Evolutionary conservation across 2,329 filamentous ascomycete genomes (phyloP).

Genomic region (Thermomyces lanuginosus): DNA sequence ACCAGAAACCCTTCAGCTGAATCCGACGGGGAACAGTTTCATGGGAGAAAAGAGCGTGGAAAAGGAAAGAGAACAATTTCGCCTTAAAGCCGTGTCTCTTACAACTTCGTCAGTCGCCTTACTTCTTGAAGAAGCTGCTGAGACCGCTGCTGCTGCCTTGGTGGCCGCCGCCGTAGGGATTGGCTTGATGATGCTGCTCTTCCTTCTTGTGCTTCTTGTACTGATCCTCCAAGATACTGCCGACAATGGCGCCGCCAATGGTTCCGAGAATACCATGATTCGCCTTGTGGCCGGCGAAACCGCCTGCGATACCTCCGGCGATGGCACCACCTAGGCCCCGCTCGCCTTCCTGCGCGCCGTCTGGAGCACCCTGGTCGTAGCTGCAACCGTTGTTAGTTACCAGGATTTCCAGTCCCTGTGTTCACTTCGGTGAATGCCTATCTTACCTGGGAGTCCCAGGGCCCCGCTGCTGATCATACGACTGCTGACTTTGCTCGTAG

Average conservation of each 20-base stretch:
- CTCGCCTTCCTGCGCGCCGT: slow-evolving; percentile 27
- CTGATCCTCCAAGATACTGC: slow-evolving; percentile 30
- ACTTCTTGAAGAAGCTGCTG: slow-evolving; percentile 24
- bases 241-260: slow-evolving; percentile 32
- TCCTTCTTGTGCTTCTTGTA: slow-evolving; percentile 28
- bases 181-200: slow-evolving; percentile 10
- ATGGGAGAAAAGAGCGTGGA: too few relatives aligned
- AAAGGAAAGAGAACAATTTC: too few relatives aligned
- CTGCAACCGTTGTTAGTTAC: slow-evolving; percentile 3
- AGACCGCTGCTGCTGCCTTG: slow-evolving; percentile 17
- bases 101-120: too few relatives aligned
- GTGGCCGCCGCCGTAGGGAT: slow-evolving; percentile 10
- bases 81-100: too few relatives aligned
- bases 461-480: slow-evolving; percentile 14
- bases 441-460: too few relatives aligned
- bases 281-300: slow-evolving; percentile 31
- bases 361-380: slow-evolving; percentile 16
- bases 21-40: too few relatives aligned
- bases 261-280: slow-evolving; percentile 33
- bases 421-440: too few relatives aligned
- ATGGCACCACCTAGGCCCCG: slow-evolving; percentile 32
- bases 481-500: slow-evolving; percentile 2
- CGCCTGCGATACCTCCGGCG: slow-evolving; percentile 31
- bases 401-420: too few relatives aligned
- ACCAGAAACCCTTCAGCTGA: too few relatives aligned